Conservation (phyloP, 495 filamentous ascomycete genomes). For the Sabuloglossum arenarium region DNA sequence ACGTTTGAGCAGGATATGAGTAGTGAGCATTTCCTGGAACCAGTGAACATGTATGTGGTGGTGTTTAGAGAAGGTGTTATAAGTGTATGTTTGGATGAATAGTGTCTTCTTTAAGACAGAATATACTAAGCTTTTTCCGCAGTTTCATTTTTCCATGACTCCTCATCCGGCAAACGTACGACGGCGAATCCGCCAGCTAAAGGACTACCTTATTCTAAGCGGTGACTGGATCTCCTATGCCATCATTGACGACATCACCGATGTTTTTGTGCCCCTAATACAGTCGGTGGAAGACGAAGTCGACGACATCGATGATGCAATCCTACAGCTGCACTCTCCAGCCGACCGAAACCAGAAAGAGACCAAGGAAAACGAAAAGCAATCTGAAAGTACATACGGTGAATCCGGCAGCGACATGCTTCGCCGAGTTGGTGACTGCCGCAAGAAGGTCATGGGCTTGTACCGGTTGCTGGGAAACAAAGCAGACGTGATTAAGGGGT, state of each 20-base stretch:
- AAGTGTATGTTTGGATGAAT: constrained; percentile 22
- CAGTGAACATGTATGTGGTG: constrained; percentile 93
- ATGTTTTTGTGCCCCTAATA: constrained; percentile 81
- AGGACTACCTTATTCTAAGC: constrained; percentile 79
- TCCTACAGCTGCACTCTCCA: constrained; percentile 50
- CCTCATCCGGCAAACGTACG: constrained; percentile 93
- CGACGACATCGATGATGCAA: constrained; percentile 69
- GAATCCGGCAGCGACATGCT: constrained; percentile 65
- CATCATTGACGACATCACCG: constrained; percentile 94
- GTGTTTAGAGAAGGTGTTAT: constrained; percentile 91
- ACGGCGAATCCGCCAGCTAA: constrained; percentile 74
- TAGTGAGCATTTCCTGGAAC: constrained; percentile 75
- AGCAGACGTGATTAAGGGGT: constrained; percentile 96
- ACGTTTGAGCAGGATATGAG: constrained; percentile 86
- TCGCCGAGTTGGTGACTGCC: constrained; percentile 71
- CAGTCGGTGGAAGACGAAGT: constrained; percentile 77
- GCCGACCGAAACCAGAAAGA: constrained; percentile 14
- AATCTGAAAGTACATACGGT: constrained; percentile 20
- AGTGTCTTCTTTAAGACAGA: neutral
- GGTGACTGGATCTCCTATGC: constrained; percentile 98
- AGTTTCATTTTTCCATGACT: constrained; percentile 81
- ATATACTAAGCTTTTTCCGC: neutral
- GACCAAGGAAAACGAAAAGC: constrained; percentile 20
- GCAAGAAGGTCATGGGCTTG: constrained; percentile 90
- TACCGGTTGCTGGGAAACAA: constrained; percentile 90